These are phyloP conservation scores for Alternaria conjuncta DNA, from an alignment of 2,329 filamentous ascomycete genomes.

Conservation along the genomic window DNA sequence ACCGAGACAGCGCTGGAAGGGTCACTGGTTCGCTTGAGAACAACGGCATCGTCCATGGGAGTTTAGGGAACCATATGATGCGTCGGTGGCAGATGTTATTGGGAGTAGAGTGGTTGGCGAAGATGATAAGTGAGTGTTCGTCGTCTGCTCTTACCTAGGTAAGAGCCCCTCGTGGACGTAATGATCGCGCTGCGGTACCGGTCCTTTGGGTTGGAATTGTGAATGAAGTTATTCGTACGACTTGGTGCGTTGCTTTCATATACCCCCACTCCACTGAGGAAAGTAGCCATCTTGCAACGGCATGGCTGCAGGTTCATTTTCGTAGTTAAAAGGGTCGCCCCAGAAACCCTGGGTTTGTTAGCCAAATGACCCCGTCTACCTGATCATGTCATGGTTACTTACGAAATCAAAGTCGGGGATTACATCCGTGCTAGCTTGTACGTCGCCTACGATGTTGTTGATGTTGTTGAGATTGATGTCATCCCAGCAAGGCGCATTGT, in stretches of 20 bases:
- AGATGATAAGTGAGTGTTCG: not conserved
- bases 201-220: not conserved
- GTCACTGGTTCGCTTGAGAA: not conserved
- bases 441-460: constrained; percentile 41
- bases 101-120: not conserved
- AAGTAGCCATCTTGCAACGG: constrained; percentile 28
- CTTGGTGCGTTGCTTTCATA: not conserved
- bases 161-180: not conserved
- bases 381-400: constrained; percentile 11
- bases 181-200: not conserved
- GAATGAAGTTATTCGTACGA: not conserved
- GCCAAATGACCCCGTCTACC: not conserved
- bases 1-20: not conserved
- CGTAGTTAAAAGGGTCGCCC: constrained; percentile 47
- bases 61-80: not conserved
- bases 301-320: constrained; percentile 33
- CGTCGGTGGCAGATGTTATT: not conserved
- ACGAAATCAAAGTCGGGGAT: constrained; percentile 48
- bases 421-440: constrained; percentile 30
- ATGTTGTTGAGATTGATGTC: constrained; percentile 45
- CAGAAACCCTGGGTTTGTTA: constrained; percentile 42
- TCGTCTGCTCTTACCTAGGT: not conserved
- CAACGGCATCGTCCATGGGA: not conserved
- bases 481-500: constrained; percentile 35
- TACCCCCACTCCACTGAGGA: constrained; percentile 25